phyloP scores from a whole-genome alignment of 768 basidiomycete species.

The Phylloporus scabripes region DNA sequence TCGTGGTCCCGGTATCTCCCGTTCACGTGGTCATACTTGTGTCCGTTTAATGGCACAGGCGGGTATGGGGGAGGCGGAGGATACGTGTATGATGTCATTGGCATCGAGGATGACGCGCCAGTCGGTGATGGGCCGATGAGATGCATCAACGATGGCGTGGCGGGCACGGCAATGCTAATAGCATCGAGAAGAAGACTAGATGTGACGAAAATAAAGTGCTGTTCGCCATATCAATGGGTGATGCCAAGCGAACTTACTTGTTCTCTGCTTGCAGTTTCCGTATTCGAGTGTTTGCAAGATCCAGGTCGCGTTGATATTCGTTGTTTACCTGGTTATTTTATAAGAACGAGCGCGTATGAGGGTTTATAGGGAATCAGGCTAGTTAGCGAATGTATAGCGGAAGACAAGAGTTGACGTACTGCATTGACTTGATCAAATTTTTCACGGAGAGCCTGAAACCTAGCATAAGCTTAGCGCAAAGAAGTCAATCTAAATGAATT shows the following conservation, averaged over 20 bases:
- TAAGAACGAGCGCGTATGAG: not conserved
- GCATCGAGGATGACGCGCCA: conserved; percentile 13
- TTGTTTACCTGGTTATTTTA: conserved; percentile 15
- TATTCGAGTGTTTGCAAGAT: conserved; percentile 23
- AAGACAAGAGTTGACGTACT: conserved; percentile 15
- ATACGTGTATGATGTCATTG: conserved; percentile 16
- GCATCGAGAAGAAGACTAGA: conserved; percentile 30
- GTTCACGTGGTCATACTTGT: conserved; percentile 20
- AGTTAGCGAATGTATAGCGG: not conserved
- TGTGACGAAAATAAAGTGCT: not conserved
- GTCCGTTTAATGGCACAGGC: conserved; percentile 20
- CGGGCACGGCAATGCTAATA: conserved; percentile 30
- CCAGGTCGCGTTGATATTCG: conserved; percentile 24
- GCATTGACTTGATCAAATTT: conserved; percentile 30
- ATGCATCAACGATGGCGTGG: conserved; percentile 29
- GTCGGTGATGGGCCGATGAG: conserved; percentile 28
- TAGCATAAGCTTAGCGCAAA: conserved; percentile 1
- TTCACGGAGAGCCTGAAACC: conserved; percentile 30
- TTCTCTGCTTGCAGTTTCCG: conserved; percentile 30
- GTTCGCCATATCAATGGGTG: not conserved
- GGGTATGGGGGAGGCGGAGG: conserved; percentile 5
- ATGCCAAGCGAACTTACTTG: conserved; percentile 19
- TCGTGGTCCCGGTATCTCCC: conserved; percentile 26
- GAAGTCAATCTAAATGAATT: not conserved
- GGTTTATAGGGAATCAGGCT: not conserved